Percentiles rank a stretch among this genome's conserved stretches.
Evolutionary conservation across 495 filamentous ascomycete genomes (phyloP).

Genomic region (Penicillium bovifimosum): DNA sequence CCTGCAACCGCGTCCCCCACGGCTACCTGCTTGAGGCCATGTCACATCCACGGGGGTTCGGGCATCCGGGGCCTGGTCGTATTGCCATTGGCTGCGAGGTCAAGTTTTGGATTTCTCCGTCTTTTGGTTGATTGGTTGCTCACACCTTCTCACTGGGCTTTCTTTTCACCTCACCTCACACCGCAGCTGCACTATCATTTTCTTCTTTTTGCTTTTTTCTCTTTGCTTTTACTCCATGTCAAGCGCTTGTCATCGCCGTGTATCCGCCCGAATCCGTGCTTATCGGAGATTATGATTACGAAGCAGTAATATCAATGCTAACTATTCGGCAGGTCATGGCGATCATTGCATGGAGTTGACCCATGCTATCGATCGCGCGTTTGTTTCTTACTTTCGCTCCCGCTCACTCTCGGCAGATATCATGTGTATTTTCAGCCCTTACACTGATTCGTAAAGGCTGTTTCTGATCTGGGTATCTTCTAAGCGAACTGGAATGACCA

Average conservation of each 20-base stretch:
- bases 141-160: slow-evolving; percentile 4
- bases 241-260: slow-evolving; percentile 4
- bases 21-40: slow-evolving; percentile 16
- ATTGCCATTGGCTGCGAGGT: slow-evolving; percentile 10
- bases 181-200: not conserved
- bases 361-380: not conserved
- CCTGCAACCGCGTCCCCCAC: slow-evolving; percentile 7
- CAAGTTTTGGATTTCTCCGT: slow-evolving; percentile 8
- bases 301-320: not conserved
- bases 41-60: slow-evolving; percentile 12
- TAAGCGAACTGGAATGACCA: slow-evolving; percentile 7
- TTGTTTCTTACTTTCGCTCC: not conserved
- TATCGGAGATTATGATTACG: not conserved
- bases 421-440: not conserved
- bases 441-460: not conserved
- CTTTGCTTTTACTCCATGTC: not conserved
- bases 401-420: not conserved
- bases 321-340: not conserved
- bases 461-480: not conserved
- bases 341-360: slow-evolving; percentile 1
- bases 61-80: not conserved
- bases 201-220: not conserved
- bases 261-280: slow-evolving; percentile 3
- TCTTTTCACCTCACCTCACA: slow-evolving; percentile 1
- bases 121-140: slow-evolving; percentile 11